These are phyloP conservation scores for Kwoniella mangroviensis DNA, from an alignment of 768 basidiomycete species.

Conservation along the genomic window DNA sequence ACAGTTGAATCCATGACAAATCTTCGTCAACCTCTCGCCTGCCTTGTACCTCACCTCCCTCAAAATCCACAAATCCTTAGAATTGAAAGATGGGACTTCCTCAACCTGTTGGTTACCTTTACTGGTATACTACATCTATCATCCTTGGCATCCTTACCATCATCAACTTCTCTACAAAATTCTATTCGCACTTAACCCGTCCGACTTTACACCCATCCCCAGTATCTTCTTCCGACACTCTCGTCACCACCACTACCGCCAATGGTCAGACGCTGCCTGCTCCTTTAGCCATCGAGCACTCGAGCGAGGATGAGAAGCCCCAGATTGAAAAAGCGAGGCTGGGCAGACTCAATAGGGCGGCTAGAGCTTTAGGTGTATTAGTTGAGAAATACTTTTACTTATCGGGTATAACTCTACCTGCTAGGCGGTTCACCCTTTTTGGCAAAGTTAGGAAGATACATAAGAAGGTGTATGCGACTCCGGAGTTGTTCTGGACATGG, in stretches of 20 bases:
- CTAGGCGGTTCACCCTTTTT: slow-evolving; percentile 9
- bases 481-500: slow-evolving; percentile 33
- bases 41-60: neutral
- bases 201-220: neutral
- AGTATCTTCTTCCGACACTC: neutral
- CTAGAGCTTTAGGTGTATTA: slow-evolving; percentile 3
- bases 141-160: slow-evolving; percentile 41
- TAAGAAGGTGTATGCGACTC: slow-evolving; percentile 21
- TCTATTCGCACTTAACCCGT: slow-evolving; percentile 20
- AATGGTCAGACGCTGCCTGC: too few relatives aligned
- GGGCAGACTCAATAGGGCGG: slow-evolving; percentile 8
- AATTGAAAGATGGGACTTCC: slow-evolving; percentile 8
- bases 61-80: neutral
- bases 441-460: slow-evolving; percentile 22
- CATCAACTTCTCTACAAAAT: slow-evolving; percentile 28
- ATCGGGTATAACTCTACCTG: slow-evolving; percentile 24
- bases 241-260: neutral
- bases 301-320: neutral
- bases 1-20: neutral
- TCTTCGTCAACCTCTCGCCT: neutral
- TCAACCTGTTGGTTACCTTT: slow-evolving; percentile 39
- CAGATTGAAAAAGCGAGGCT: slow-evolving; percentile 4
- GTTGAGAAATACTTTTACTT: slow-evolving; percentile 31
- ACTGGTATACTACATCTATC: slow-evolving; percentile 48
- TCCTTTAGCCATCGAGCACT: too few relatives aligned